Percentiles rank a stretch among this genome's conserved stretches.
phyloP scores from a whole-genome alignment of 495 filamentous ascomycete species.

The Lasiosphaeria miniovina region DNA sequence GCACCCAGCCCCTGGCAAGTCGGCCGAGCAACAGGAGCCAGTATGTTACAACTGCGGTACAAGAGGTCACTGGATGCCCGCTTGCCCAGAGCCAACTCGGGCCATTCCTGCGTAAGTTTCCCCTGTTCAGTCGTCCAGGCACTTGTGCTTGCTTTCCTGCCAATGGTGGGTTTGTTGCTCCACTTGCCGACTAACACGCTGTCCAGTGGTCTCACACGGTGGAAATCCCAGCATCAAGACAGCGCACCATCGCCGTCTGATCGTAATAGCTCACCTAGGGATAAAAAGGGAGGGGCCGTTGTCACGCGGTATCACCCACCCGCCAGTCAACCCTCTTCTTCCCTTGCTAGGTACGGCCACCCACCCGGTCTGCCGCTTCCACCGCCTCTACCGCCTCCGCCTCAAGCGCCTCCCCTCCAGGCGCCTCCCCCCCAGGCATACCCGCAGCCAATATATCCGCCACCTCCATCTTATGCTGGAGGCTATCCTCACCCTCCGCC shows the following conservation, averaged over 20 bases:
- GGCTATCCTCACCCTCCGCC: conserved; percentile 11
- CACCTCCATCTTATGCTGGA: conserved; percentile 23
- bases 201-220: conserved; percentile 37
- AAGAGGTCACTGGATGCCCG: conserved; percentile 46
- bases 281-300: conserved; percentile 38
- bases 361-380: conserved; percentile 27
- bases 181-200: conserved; percentile 19
- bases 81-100: conserved; percentile 49
- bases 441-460: conserved; percentile 17
- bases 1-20: conserved; percentile 35
- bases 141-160: background rate
- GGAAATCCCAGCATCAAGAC: conserved; percentile 38
- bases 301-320: conserved; percentile 43
- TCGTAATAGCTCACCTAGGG: conserved; percentile 24
- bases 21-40: conserved; percentile 31
- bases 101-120: conserved; percentile 58
- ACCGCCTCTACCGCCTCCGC: conserved; percentile 25
- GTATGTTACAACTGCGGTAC: conserved; percentile 52
- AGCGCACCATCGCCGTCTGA: conserved; percentile 26
- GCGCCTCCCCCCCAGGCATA: conserved; percentile 14
- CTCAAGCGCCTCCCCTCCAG: conserved; percentile 19
- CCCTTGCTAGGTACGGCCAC: conserved; percentile 21
- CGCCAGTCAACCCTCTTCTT: conserved; percentile 25
- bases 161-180: background rate
- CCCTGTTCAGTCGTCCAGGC: background rate